A percentile compares a stretch with the other conserved stretches of the same genome.
These are phyloP conservation scores for Neurospora terricola DNA, from an alignment of 495 filamentous ascomycete genomes.

Conservation along the genomic window DNA sequence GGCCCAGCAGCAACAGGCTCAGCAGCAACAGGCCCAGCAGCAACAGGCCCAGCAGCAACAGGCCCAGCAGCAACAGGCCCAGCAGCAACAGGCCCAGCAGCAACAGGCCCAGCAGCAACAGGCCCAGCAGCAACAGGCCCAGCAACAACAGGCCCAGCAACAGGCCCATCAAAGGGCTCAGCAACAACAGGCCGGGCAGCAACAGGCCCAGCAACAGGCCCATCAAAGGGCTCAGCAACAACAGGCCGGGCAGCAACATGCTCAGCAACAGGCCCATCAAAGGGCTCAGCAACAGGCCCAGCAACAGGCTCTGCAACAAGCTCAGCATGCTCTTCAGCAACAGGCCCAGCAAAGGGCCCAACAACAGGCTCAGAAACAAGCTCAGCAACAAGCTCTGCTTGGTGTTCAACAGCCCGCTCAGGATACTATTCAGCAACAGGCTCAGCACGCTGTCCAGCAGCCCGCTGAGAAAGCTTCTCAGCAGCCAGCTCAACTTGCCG, in stretches of 20 bases:
- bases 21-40: not conserved
- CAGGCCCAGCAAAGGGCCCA: not conserved
- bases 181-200: not conserved
- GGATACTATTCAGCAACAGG: not conserved
- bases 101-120: slow-evolving; percentile 5
- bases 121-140: not conserved
- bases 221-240: not conserved
- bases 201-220: not conserved
- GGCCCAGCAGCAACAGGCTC: slow-evolving; percentile 1
- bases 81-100: slow-evolving; percentile 3
- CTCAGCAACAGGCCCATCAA: not conserved
- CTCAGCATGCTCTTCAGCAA: not conserved
- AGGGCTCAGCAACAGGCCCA: not conserved
- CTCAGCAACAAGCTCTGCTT: not conserved
- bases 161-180: not conserved
- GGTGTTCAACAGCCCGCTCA: not conserved
- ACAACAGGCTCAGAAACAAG: not conserved
- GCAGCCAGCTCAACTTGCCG: not conserved
- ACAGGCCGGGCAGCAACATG: not conserved
- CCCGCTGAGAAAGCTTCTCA: not conserved
- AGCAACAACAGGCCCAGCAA: not conserved
- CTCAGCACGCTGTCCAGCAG: not conserved
- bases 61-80: not conserved
- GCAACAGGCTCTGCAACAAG: not conserved
- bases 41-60: not conserved